phyloP scores from a whole-genome alignment of 208 protist genomes.

The Strigomonas culicis region DNA sequence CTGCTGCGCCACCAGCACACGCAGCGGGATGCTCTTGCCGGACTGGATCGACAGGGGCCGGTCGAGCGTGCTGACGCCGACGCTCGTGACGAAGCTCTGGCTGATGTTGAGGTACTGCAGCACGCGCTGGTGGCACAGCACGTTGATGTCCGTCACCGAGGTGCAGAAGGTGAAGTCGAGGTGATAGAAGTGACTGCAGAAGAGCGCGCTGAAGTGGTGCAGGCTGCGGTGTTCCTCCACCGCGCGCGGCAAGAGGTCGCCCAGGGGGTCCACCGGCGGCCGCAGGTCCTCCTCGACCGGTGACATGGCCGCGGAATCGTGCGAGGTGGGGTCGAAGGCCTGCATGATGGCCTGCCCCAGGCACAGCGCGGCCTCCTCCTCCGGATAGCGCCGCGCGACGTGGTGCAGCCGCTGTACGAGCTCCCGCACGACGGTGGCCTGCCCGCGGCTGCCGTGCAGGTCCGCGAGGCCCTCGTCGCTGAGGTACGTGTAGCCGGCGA shows the following conservation, averaged over 20 bases:
- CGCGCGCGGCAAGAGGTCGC: too few relatives aligned
- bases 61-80: constrained; percentile 20
- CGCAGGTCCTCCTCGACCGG: too few relatives aligned
- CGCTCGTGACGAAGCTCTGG: constrained; percentile 33
- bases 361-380: neutral
- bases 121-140: constrained; percentile 21
- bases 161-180: constrained; percentile 58
- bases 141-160: constrained; percentile 28
- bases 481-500: constrained; percentile 41
- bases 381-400: neutral
- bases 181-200: constrained; percentile 46
- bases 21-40: constrained; percentile 17
- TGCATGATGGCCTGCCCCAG: constrained; percentile 3
- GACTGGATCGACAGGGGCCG: neutral
- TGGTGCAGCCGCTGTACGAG: neutral
- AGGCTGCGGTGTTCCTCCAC: too few relatives aligned
- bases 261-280: neutral
- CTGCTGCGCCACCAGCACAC: constrained; percentile 50
- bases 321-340: neutral
- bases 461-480: constrained; percentile 22
- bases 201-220: neutral
- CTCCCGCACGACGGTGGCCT: neutral
- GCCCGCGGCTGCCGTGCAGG: constrained; percentile 27
- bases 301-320: too few relatives aligned
- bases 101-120: constrained; percentile 52